These are phyloP conservation scores for Globisporangium iwayamae DNA, from an alignment of 352 stramenopile genomes.

Conservation along the genomic window DNA sequence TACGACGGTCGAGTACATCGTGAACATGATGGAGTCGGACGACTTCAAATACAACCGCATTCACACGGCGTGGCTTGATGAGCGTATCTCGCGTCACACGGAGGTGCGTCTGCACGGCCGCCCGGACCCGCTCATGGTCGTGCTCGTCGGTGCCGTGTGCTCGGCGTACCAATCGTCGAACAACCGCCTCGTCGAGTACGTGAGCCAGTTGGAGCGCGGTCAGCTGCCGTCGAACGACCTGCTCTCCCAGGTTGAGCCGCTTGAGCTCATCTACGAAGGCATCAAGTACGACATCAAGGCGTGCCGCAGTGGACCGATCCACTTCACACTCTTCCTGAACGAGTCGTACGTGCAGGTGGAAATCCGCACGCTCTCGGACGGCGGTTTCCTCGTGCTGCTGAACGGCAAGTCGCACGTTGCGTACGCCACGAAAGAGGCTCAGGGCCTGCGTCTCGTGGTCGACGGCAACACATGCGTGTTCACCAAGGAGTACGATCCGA, in stretches of 20 bases:
- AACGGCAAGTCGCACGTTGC: slow-evolving; percentile 96
- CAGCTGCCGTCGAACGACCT: slow-evolving; percentile 91
- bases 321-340: slow-evolving; percentile 91
- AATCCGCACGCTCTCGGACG: slow-evolving; percentile 96
- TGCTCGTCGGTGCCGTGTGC: slow-evolving; percentile 87
- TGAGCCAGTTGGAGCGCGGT: slow-evolving; percentile 82
- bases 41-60: slow-evolving; percentile 99
- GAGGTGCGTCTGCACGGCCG: slow-evolving; percentile 83
- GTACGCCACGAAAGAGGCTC: slow-evolving; percentile 92
- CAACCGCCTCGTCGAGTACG: slow-evolving; percentile 66
- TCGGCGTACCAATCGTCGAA: slow-evolving; percentile 80
- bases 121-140: slow-evolving; percentile 82
- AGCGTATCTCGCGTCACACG: slow-evolving; percentile 93
- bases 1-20: slow-evolving; percentile 99
- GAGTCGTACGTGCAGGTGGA: slow-evolving; percentile 90
- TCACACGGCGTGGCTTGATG: slow-evolving; percentile 98
- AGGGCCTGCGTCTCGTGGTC: slow-evolving; percentile 90
- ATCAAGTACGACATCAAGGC: slow-evolving; percentile 97
- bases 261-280: slow-evolving; percentile 99
- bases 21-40: slow-evolving; percentile 98
- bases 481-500: slow-evolving; percentile 99
- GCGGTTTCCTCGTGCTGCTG: slow-evolving; percentile 97
- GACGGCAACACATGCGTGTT: slow-evolving; percentile 97
- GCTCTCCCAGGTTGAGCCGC: slow-evolving; percentile 74
- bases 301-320: slow-evolving; percentile 86